Conservation (phyloP, 2,329 filamentous ascomycete species). For the Paecilomyces niveus region DNA sequence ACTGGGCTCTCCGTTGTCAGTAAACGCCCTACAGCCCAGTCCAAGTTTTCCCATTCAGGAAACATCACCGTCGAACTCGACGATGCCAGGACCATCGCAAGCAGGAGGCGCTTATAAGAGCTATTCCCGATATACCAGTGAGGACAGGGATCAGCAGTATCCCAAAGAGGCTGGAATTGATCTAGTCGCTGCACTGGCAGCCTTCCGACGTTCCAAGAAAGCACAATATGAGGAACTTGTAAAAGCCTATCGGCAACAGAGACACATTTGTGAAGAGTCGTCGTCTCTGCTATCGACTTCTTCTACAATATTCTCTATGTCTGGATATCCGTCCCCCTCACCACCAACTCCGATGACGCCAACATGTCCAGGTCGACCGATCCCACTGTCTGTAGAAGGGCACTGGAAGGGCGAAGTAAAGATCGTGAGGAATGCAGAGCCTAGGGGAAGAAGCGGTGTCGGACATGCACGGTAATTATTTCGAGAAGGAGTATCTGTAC, state of each 20-base stretch:
- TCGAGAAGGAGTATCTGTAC: slow-evolving; percentile 47
- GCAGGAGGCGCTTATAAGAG: not conserved
- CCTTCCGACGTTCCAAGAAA: slow-evolving; percentile 48
- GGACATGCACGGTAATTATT: slow-evolving; percentile 50
- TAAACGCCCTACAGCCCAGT: slow-evolving; percentile 3
- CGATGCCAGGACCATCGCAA: not conserved
- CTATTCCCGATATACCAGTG: slow-evolving; percentile 1
- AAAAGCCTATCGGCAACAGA: slow-evolving; percentile 14
- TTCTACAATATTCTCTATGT: slow-evolving; percentile 3
- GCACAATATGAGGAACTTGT: slow-evolving; percentile 38
- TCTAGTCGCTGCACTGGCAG: slow-evolving; percentile 47
- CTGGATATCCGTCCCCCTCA: slow-evolving; percentile 3
- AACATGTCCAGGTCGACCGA: slow-evolving; percentile 6
- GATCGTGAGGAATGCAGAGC: slow-evolving; percentile 43
- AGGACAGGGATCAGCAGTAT: slow-evolving; percentile 8
- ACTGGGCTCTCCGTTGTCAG: slow-evolving; percentile 7
- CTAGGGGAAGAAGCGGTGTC: slow-evolving; percentile 33
- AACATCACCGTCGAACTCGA: slow-evolving; percentile 2
- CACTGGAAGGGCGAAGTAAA: slow-evolving; percentile 55
- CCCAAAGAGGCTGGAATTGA: slow-evolving; percentile 32
- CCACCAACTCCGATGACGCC: slow-evolving; percentile 7
- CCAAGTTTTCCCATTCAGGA: not conserved
- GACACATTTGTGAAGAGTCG: slow-evolving; percentile 16
- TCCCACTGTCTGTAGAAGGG: slow-evolving; percentile 44
- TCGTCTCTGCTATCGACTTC: slow-evolving; percentile 9